Evolutionary conservation across 2,329 filamentous ascomycete genomes (phyloP).

Genomic region (Purpureocillium lavendulum): DNA sequence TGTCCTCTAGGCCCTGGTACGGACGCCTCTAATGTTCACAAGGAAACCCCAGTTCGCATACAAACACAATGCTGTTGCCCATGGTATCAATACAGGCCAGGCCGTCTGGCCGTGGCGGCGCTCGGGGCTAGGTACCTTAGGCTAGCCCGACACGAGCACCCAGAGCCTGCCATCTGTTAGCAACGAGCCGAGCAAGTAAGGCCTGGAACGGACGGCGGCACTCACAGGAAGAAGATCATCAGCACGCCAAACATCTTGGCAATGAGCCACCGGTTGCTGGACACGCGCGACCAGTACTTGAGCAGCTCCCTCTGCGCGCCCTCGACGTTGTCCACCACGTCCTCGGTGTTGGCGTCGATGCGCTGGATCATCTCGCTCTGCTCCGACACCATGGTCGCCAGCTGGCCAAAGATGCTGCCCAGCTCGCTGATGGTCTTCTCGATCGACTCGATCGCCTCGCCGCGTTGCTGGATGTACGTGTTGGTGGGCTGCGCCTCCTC

Average conservation of each 20-base stretch:
- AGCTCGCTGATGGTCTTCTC: slow-evolving; percentile 92
- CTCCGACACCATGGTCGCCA: slow-evolving; percentile 94
- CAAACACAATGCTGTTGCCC: too few relatives aligned
- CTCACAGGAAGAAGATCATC: slow-evolving; percentile 82
- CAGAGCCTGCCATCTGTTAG: slow-evolving; percentile 21
- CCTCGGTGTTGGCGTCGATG: slow-evolving; percentile 95
- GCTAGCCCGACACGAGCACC: slow-evolving; percentile 31
- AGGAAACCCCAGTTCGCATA: too few relatives aligned
- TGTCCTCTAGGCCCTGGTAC: too few relatives aligned
- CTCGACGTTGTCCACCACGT: slow-evolving; percentile 97
- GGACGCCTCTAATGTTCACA: too few relatives aligned
- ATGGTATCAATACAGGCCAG: too few relatives aligned
- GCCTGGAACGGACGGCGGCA: slow-evolving; percentile 7
- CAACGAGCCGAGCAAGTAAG: not conserved
- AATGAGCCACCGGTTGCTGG: slow-evolving; percentile 90
- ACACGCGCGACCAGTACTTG: slow-evolving; percentile 94
- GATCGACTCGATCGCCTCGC: slow-evolving; percentile 93
- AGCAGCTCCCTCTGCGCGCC: slow-evolving; percentile 90
- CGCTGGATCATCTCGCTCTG: slow-evolving; percentile 97
- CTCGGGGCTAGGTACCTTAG: too few relatives aligned
- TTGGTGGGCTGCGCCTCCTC: slow-evolving; percentile 88
- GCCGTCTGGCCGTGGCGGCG: not conserved
- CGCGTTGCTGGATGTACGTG: slow-evolving; percentile 84
- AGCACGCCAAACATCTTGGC: slow-evolving; percentile 73
- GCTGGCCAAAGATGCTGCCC: slow-evolving; percentile 82